A percentile compares a stretch with the other conserved stretches of the same genome.
Evolutionary conservation across 192 early-diverging fungal genomes (phyloP).

Genomic region (Podila verticillata): DNA sequence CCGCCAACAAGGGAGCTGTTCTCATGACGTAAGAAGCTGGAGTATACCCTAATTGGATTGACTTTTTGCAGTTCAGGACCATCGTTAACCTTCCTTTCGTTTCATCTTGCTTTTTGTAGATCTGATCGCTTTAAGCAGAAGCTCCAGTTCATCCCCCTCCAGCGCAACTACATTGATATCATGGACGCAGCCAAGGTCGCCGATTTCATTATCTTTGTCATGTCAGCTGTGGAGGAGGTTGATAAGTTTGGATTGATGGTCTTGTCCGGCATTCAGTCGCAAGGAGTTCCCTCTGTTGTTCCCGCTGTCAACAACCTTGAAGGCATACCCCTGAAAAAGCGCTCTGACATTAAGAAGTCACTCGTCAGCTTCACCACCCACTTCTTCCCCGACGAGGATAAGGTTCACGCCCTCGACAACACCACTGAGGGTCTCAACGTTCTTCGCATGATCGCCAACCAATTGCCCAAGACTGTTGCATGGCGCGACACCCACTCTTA

Average conservation of each 20-base stretch:
- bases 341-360: conserved; percentile 83
- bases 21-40: conserved; percentile 43
- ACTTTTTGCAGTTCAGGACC: too few species aligned
- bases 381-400: conserved; percentile 88
- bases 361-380: conserved; percentile 83
- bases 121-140: conserved; percentile 91
- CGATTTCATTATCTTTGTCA: conserved; percentile 87
- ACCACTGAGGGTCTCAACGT: conserved; percentile 68
- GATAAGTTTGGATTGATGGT: conserved; percentile 91
- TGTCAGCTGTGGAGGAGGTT: conserved; percentile 92
- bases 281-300: conserved; percentile 84
- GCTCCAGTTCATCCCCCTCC: conserved; percentile 81
- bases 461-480: conserved; percentile 77
- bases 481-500: conserved; percentile 94
- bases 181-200: conserved; percentile 92
- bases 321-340: conserved; percentile 67
- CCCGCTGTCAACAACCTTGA: conserved; percentile 81
- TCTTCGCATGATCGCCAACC: conserved; percentile 80
- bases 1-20: conserved; percentile 40
- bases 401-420: conserved; percentile 73
- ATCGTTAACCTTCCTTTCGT: too few species aligned
- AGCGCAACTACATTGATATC: conserved; percentile 84
- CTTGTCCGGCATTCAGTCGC: conserved; percentile 85
- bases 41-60: neutral
- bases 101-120: conserved; percentile 17